Evolutionary conservation across 1,284 basidiomycete species (phyloP), one percentile per base, ranked within the genome.

Genomic region (Moesziomyces sp.): DNA sequence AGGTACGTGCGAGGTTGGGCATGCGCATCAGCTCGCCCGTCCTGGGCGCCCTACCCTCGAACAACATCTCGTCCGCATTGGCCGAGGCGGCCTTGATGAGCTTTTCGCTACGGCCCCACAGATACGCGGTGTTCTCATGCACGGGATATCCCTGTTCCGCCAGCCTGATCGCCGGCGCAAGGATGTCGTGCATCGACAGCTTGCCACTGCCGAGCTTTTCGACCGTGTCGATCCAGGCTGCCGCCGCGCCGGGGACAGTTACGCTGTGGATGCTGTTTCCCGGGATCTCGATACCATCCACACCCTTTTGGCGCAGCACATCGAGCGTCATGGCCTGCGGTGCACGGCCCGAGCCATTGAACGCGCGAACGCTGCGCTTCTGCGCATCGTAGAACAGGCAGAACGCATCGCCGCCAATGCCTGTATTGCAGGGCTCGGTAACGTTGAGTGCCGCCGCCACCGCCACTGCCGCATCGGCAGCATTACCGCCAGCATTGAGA

Each of bases 191-290:
- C 53, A 95, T 85, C 6, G 88, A 88, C 1, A 97, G 80, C 56
- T 89, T 91, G n/a, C 93, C 91, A 69, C 89, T 92, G 13, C 96
- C 96, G 58, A 97, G 90, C 53, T 87, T 86, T 59, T 91, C 89
- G 48, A 97, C 88, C 0, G 93, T 92, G 84, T 97, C 96, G 34
- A 92, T 87, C 94, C 95, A 98, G 13, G 93, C 93, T 21, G 93
- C 93, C 1, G 94, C 92, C 19, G 93, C 92, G 48, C 95, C 94
- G 66, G 96, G 96, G 3, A 97, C 94, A 0, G 96, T 98, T 7
- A 94, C 94, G 14, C 91, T 88, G 83, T 96, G 95, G 43, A 96
- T 85, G 71, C 81, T 81, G 58, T 62, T 73, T 16, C 74, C 56
- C 14, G 82, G 83, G 34, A 86, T 84, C 38, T 85, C 87, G 45